Evolutionary conservation across 2,329 filamentous ascomycete species (phyloP), one percentile per base, ranked within the genome.

Genomic region (Monosporascus sp.): DNA sequence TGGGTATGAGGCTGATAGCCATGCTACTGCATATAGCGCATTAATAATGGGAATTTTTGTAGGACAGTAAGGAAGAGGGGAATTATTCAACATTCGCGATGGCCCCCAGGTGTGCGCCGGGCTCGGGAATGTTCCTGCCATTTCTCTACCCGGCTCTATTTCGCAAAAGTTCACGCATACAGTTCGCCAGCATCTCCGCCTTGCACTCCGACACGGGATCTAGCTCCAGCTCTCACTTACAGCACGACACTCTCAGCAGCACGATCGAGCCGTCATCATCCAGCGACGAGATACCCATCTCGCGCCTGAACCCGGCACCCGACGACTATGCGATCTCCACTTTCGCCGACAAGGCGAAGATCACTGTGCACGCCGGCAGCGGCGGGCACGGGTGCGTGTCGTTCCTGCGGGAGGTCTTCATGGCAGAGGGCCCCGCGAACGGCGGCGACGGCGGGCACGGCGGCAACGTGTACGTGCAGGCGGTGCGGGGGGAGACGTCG

Each of bases 301-400:
- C 83, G 5, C 87, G 86, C 58, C 81, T 97, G 20, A 89, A 96
- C 68, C 93, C 93, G 2, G 68, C 82, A 0, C 91, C 92, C 0
- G 87, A 91, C 64, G 91, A 96, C 70, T 97, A 95, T 72, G 82
- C 88, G 17, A 78, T 86, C 34, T 84, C 90, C 4, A 87, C 86
- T 45, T 99, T 99, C 66, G 86, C 90, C 52, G 94, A 99, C 73
- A 88, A 90, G 68, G 92, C 92, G 52, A 83, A 83, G 7, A 72
- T 97, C 27, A 88, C 83, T 0, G 72, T 97, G 3, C 81, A 88
- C 62, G 88, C 92, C 19, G 94, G 94, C 8, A 74, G 78, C 2
- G 94, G 94, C 26, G 94, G 94, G 8, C 86, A 94, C 66, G 94
- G 94, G 58, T 99, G 94, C 67, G 90, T 97, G 49, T 94, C 94